Conservation (phyloP, 441 rosid genomes). For the Sinapis alba region DNA sequence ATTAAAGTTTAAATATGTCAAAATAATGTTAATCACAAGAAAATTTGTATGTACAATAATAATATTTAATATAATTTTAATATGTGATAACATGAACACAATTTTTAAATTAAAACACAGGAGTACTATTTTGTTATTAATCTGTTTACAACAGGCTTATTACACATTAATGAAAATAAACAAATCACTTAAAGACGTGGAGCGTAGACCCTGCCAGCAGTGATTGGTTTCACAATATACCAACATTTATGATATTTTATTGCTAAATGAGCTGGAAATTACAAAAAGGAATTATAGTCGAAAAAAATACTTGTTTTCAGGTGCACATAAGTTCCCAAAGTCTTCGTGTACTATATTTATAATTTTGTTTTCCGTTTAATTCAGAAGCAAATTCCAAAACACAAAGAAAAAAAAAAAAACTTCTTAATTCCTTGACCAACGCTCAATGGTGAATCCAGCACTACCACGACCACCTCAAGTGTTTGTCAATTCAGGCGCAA, state of each 20-base stretch:
- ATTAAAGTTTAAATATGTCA: neutral
- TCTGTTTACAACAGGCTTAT: neutral
- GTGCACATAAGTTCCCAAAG: neutral
- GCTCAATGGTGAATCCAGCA: constrained; percentile 25
- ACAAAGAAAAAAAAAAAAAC: neutral
- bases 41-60: too few species aligned
- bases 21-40: neutral
- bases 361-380: neutral
- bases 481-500: constrained; percentile 15
- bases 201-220: neutral
- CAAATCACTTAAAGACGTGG: neutral
- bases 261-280: neutral
- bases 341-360: neutral
- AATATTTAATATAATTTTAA: too few species aligned
- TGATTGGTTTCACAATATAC: neutral
- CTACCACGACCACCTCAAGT: constrained; percentile 8
- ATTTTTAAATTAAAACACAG: neutral
- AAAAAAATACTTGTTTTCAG: neutral
- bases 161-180: neutral
- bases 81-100: neutral
- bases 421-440: neutral
- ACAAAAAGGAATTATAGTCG: neutral
- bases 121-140: neutral
- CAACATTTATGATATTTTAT: neutral
- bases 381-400: constrained; percentile 13